Base-by-base conservation (phyloP, 805 yeast genomes). In the Candida anglica region DNA sequence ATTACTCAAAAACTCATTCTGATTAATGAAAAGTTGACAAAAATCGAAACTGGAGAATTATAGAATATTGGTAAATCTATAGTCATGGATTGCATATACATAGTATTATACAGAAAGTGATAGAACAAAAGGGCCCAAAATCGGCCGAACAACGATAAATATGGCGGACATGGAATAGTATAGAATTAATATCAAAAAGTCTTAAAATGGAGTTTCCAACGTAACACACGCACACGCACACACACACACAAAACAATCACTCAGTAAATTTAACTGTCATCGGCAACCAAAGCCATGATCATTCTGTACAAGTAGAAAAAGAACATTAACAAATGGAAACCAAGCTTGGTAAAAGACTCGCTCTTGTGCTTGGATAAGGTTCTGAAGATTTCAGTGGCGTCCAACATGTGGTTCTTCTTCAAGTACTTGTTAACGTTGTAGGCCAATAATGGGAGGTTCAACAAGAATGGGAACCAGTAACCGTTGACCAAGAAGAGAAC, bases 371-470 rank as follows among this genome's bases (percentile, higher is more conserved):
- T 86, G 50, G 86, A 76, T 54, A 91, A 75, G 27, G 97, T 89
- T 70, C 98, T 79, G 68, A 93, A 93, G 52, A 91, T 93, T 63
- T 91, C 97, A 28, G 98, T 91, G 39, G 98, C 98, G 61, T 93
- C 98, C 59, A 89, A 78, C 43, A 86, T 68, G 58, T 91, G 89
- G 58, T 81, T 79, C 63, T 86, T 87, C 50, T 76, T 77, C 60
- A 81, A 63, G 53, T 86, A 76, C 61, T 86, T 86, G 69, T 83
- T 81, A 39, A 69, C 79, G 58, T 93, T 93, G 72, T 72, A 93
- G 19, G 88, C 93, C 35, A 86, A 63, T 42, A 93, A 69, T 30
- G 98, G 97, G 45, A 79, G 65, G 62, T 86, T 86, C 54, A 93
- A 60, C 51, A 89, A 63, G 60, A 91, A 81, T 15, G 87, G 79